A percentile compares a stretch with the other conserved stretches of the same genome.
Conservation (phyloP, 2,329 filamentous ascomycete species). For the Penicillium sp. region DNA sequence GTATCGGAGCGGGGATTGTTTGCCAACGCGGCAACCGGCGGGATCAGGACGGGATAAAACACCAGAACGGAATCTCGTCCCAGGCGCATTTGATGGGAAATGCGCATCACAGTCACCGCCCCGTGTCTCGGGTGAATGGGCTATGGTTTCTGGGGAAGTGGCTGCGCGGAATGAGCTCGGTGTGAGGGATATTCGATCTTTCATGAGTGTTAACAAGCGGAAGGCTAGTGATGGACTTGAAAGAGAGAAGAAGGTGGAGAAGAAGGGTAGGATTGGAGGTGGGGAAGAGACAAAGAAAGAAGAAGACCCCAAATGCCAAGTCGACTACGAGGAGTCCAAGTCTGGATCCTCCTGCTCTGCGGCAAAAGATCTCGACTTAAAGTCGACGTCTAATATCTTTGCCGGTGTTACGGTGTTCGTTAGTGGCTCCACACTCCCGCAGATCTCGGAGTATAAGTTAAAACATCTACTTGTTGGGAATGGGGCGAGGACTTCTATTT, state of each 20-base stretch:
- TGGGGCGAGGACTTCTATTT: conserved; percentile 67
- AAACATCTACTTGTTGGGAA: conserved; percentile 72
- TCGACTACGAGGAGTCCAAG: neutral
- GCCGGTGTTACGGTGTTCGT: conserved; percentile 71
- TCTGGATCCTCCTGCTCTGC: neutral
- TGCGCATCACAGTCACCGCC: neutral
- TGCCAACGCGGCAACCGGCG: neutral
- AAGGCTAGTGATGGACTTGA: conserved; percentile 34
- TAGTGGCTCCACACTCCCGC: conserved; percentile 79
- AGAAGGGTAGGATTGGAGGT: conserved; percentile 2
- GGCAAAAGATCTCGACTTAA: conserved; percentile 7
- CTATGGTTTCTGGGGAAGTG: conserved; percentile 39
- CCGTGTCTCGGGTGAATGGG: conserved; percentile 45
- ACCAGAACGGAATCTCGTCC: no score
- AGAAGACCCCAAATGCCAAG: neutral
- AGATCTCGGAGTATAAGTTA: conserved; percentile 79
- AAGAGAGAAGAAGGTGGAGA: conserved; percentile 13
- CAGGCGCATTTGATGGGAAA: conserved; percentile 18
- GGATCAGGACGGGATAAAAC: no score
- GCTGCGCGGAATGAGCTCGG: conserved; percentile 26
- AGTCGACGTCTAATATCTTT: conserved; percentile 56
- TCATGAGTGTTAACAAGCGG: conserved; percentile 48
- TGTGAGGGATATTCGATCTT: conserved; percentile 44
- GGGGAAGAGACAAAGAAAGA: conserved; percentile 15
- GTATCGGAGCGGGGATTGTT: conserved; percentile 60